phyloP scores from a whole-genome alignment of 139 green algal genomes.

The Chlamydomonas schloesseri region DNA sequence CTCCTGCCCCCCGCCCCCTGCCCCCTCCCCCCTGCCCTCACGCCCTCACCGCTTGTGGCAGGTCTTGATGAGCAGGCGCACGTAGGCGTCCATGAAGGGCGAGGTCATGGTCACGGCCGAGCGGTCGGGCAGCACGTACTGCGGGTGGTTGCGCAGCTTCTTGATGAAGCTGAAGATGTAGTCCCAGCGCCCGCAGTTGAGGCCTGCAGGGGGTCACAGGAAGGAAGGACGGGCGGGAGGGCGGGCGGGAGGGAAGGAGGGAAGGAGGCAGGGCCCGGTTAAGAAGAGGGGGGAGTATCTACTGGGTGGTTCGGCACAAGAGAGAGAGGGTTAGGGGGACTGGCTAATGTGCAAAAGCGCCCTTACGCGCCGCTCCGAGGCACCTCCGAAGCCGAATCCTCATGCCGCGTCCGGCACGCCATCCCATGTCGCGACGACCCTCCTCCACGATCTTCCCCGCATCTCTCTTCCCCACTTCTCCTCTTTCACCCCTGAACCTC shows the following conservation, averaged over 20 bases:
- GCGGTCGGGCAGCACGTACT: slow-evolving; percentile 85
- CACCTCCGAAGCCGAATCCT: no score
- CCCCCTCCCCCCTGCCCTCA: neutral
- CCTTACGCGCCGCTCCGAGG: no score
- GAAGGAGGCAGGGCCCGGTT: neutral
- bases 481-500: no score
- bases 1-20: neutral
- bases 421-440: no score
- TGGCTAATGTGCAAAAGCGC: no score
- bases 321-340: no score
- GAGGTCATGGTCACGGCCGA: slow-evolving; percentile 82
- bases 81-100: slow-evolving; percentile 90
- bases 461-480: no score
- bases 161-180: slow-evolving; percentile 95
- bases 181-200: slow-evolving; percentile 95
- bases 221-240: neutral
- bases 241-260: neutral
- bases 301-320: no score
- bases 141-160: slow-evolving; percentile 82
- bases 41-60: slow-evolving; percentile 76
- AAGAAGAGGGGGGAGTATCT: no score
- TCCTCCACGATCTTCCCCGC: no score
- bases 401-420: no score
- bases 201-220: slow-evolving; percentile 67
- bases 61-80: slow-evolving; percentile 90